Evolutionary conservation across 192 early-diverging fungal species (phyloP).

Genomic region (Coemansia sp.): DNA sequence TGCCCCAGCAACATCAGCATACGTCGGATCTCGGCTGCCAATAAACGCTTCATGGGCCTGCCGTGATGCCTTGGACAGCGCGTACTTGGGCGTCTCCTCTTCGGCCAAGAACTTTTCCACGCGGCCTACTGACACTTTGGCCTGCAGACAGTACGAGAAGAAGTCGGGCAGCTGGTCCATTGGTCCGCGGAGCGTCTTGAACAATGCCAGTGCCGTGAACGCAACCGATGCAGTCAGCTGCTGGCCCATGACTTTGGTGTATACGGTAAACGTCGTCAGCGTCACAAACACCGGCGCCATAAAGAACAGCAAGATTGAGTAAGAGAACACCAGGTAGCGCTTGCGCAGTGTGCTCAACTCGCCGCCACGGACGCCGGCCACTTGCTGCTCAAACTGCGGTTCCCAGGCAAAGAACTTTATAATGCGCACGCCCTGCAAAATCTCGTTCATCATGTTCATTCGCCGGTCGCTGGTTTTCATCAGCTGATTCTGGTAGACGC

Average conservation of each 20-base stretch:
- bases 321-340: conserved; percentile 27
- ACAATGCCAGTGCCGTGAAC: conserved; percentile 69
- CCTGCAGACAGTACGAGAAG: conserved; percentile 57
- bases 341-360: conserved; percentile 56
- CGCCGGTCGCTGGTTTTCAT: conserved; percentile 68
- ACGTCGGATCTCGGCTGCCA: conserved; percentile 16
- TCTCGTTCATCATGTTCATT: conserved; percentile 75
- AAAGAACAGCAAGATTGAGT: conserved; percentile 55
- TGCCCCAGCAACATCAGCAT: conserved; percentile 31
- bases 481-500: conserved; percentile 56
- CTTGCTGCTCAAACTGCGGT: conserved; percentile 63
- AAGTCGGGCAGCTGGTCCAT: conserved; percentile 52
- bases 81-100: conserved; percentile 58
- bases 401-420: conserved; percentile 91
- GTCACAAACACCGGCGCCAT: conserved; percentile 61
- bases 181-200: conserved; percentile 58
- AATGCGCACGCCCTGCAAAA: conserved; percentile 84
- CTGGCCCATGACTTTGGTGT: conserved; percentile 60
- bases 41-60: conserved; percentile 14
- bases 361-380: conserved; percentile 57
- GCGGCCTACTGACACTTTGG: conserved; percentile 64
- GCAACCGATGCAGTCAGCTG: conserved; percentile 58
- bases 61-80: conserved; percentile 15
- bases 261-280: conserved; percentile 57
- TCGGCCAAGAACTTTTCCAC: conserved; percentile 75